These are phyloP conservation scores for Alloascoidea africana DNA, from an alignment of 805 yeast genomes.

Conservation along the genomic window DNA sequence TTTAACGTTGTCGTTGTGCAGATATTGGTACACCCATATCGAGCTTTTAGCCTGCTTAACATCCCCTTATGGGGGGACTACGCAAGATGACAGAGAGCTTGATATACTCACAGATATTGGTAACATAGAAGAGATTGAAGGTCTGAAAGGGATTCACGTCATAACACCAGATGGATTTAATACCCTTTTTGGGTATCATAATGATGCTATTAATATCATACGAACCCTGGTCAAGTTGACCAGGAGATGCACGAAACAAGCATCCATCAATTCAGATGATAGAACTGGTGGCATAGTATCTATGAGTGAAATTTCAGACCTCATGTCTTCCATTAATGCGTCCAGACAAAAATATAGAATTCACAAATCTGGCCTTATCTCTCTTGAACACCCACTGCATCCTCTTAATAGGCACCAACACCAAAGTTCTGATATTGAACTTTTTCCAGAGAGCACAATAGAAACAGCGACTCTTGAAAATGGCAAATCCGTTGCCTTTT, in stretches of 20 bases:
- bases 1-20: conserved; percentile 33
- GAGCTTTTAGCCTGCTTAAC: conserved; percentile 43
- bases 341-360: background rate
- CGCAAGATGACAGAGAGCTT: conserved; percentile 30
- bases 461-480: background rate
- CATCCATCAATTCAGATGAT: too few species aligned
- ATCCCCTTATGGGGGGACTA: conserved; percentile 40
- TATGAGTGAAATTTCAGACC: background rate
- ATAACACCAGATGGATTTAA: background rate
- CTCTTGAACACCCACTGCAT: too few species aligned
- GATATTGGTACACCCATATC: conserved; percentile 38
- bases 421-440: too few species aligned
- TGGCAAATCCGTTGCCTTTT: background rate
- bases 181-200: background rate
- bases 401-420: too few species aligned
- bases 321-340: background rate
- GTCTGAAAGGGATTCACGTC: background rate
- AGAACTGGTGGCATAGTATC: background rate
- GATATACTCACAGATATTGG: conserved; percentile 11
- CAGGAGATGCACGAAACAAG: background rate
- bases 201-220: background rate
- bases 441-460: background rate
- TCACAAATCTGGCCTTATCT: too few species aligned
- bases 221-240: background rate
- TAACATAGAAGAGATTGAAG: background rate